Evolutionary conservation across 2,329 filamentous ascomycete genomes (phyloP).

Genomic region (Myriangium duriaei): DNA sequence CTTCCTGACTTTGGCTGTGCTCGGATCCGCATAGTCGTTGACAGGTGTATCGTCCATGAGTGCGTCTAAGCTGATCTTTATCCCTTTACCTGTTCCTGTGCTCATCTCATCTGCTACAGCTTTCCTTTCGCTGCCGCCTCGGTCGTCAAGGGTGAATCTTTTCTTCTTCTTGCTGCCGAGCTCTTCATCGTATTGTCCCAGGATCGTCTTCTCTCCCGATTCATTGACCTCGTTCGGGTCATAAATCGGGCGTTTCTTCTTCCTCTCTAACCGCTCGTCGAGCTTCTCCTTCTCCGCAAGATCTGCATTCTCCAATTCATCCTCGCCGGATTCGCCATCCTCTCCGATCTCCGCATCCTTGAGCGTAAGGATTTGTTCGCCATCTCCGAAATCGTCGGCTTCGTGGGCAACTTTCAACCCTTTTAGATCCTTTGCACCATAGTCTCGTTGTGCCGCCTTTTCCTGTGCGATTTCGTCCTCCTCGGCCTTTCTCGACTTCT

Average conservation of each 20-base stretch:
- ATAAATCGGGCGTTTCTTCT: conserved; percentile 83
- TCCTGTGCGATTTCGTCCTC: conserved; percentile 65
- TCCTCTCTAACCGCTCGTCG: conserved; percentile 64
- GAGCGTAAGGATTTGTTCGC: conserved; percentile 85
- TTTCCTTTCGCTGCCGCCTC: conserved; percentile 56
- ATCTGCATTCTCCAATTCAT: conserved; percentile 72
- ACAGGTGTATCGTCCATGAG: conserved; percentile 49
- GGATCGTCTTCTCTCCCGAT: conserved; percentile 52
- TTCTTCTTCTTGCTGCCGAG: conserved; percentile 82
- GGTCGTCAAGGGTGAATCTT: conserved; percentile 71
- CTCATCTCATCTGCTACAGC: conserved; percentile 40
- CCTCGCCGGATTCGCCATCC: conserved; percentile 54
- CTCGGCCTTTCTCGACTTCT: conserved; percentile 54
- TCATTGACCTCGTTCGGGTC: conserved; percentile 65
- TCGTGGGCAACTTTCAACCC: conserved; percentile 91
- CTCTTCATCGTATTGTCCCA: conserved; percentile 92
- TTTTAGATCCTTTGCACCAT: conserved; percentile 74
- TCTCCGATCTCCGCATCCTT: conserved; percentile 82
- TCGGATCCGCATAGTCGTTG: conserved; percentile 81
- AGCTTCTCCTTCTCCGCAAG: conserved; percentile 61
- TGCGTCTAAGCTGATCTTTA: conserved; percentile 67
- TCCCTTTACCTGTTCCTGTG: conserved; percentile 50
- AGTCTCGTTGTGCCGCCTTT: conserved; percentile 56
- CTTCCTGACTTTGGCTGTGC: conserved; percentile 86
- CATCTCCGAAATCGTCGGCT: conserved; percentile 63